Evolutionary conservation across 2,329 filamentous ascomycete species (phyloP), one percentile per base, ranked within the genome.

Genomic region (Chalara sp.): DNA sequence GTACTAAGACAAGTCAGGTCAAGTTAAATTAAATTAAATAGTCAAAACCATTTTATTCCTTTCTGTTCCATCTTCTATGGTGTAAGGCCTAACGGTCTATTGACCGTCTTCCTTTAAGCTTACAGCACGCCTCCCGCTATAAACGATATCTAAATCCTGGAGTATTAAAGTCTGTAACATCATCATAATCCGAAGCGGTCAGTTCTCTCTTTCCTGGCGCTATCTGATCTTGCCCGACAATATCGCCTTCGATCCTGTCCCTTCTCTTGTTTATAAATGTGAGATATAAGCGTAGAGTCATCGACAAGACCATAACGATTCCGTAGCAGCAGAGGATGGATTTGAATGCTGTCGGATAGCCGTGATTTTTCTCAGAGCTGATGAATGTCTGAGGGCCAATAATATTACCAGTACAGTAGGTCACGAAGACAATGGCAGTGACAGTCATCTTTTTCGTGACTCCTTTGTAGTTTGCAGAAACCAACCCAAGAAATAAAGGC

Each of bases 361-460:
- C 6, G 21, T 21, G 21, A 21, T 21, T 21, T 21, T 21, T 21
- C 21, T 21, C 11, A 32, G 31, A 4, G 48, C 44, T 43, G 57
- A 55, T 4, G 49, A 48, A 3, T 53, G 21, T 11, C 49, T 57
- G 49, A 61, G 59, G 58, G 0, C 58, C 58, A 10, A 51, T 40
- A 42, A 65, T 60, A 41, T 65, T 65, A 4, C 63, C 63, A 5
- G 61, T 54, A 41, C 62, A 57, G 39, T 48, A 53, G 11, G 57
- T 54, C 12, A 52, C 42, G 42, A 55, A 58, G 6, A 49, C 32
- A 5, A 56, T 49, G 3, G 63, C 63, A 5, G 58, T 63, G 11
- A 62, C 57, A 2, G 63, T 65, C 50, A 64, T 63, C 47, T 65
- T 65, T 48, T 66, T 66, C 5, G 65, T 67, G 32, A 62, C 56